Conservation (phyloP, 805 yeast species). For the Yamadazyma sp. region DNA sequence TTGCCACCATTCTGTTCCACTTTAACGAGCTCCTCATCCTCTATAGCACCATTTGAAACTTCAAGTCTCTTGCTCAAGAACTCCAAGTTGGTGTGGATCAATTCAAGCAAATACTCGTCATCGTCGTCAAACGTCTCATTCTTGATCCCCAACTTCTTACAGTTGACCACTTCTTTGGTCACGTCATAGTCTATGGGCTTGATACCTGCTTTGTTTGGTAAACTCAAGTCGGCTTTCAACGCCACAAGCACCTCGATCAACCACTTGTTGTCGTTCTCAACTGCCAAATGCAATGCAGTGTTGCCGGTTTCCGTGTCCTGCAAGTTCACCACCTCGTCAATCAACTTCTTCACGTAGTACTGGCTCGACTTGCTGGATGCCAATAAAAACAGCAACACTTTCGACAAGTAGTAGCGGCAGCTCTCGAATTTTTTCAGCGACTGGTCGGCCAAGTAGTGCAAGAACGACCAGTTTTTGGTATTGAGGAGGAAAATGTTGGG, state of each 20-base stretch:
- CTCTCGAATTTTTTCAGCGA: constrained; percentile 31
- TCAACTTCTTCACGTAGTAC: constrained; percentile 19
- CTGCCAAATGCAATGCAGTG: constrained; percentile 42
- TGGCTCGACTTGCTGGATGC: constrained; percentile 20
- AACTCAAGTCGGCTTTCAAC: constrained; percentile 51
- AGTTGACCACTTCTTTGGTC: constrained; percentile 36
- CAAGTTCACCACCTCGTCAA: constrained; percentile 28
- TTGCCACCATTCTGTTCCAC: background rate
- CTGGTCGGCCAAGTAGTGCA: constrained; percentile 73
- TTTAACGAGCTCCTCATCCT: constrained; percentile 15
- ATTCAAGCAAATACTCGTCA: constrained; percentile 32
- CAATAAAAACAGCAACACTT: constrained; percentile 35
- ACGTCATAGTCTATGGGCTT: constrained; percentile 86
- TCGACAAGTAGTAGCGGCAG: constrained; percentile 33
- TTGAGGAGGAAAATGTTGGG: constrained; percentile 54
- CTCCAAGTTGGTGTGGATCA: constrained; percentile 34
- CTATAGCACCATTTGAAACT: constrained; percentile 13
- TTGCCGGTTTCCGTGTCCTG: constrained; percentile 38
- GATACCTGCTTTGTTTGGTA: constrained; percentile 82
- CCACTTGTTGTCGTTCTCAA: constrained; percentile 40
- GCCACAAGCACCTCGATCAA: constrained; percentile 33
- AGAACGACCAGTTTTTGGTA: constrained; percentile 69
- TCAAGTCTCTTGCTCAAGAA: constrained; percentile 29
- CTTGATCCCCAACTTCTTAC: constrained; percentile 15
- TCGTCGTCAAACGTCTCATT: constrained; percentile 17